These are phyloP conservation scores for Penicillium sp. DNA, from an alignment of 2,329 filamentous ascomycete genomes.

Conservation along the genomic window DNA sequence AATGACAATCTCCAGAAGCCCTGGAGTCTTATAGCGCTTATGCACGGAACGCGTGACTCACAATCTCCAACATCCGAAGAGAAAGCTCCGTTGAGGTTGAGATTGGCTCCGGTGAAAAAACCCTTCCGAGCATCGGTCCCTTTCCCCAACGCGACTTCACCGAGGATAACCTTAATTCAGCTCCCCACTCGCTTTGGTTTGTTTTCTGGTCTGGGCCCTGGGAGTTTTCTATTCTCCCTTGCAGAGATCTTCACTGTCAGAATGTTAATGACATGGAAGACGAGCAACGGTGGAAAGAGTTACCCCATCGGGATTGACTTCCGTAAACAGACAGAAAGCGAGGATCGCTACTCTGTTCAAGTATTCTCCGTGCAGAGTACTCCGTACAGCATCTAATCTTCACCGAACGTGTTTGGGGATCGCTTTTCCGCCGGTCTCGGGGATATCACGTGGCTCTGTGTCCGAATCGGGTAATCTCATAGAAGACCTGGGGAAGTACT, in stretches of 20 bases:
- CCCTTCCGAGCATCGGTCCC: conserved; percentile 17
- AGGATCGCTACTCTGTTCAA: too few relatives aligned
- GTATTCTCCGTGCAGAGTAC: too few relatives aligned
- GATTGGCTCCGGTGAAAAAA: conserved; percentile 19
- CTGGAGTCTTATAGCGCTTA: background rate
- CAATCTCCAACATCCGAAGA: background rate
- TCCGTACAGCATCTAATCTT: too few relatives aligned
- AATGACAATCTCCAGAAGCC: background rate
- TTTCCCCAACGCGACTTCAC: conserved; percentile 20
- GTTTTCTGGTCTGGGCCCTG: background rate
- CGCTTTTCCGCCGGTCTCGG: conserved; percentile 8
- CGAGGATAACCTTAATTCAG: conserved; percentile 20
- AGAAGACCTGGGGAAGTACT: background rate
- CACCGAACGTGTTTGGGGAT: background rate
- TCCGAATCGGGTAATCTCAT: background rate
- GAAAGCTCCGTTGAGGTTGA: conserved; percentile 8
- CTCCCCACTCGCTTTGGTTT: background rate
- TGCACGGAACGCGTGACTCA: background rate
- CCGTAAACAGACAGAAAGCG: too few relatives aligned
- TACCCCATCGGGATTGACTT: too few relatives aligned
- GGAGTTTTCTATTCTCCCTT: background rate
- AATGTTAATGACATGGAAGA: background rate
- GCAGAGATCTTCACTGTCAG: conserved; percentile 1
- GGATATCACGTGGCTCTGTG: conserved; percentile 2
- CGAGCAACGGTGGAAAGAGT: too few relatives aligned